Evolutionary conservation across 441 rosid genomes (phyloP).

Genomic region (Isatis lusitanica): DNA sequence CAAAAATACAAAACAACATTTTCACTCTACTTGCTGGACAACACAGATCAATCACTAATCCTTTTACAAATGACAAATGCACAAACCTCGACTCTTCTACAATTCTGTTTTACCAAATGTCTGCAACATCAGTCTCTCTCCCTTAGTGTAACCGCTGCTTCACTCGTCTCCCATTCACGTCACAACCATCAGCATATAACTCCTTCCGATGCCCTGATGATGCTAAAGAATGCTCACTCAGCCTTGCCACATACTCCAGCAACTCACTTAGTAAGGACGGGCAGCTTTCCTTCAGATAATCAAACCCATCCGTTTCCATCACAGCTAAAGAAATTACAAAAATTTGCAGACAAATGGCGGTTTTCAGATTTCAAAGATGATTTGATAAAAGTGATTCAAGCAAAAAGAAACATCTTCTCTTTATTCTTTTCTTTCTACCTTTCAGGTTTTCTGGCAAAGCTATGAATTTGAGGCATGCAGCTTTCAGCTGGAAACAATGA

Average conservation of each 20-base stretch:
- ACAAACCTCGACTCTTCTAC: constrained; percentile 34
- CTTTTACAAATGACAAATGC: constrained; percentile 36
- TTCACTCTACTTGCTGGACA: constrained; percentile 29
- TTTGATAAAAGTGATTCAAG: not conserved
- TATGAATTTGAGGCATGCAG: constrained; percentile 81
- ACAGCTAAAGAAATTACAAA: constrained; percentile 46
- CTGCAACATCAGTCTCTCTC: constrained; percentile 3
- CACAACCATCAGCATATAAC: constrained; percentile 71
- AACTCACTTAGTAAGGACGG: constrained; percentile 65
- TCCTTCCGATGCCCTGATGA: constrained; percentile 53
- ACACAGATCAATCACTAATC: constrained; percentile 32
- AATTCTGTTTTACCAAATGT: constrained; percentile 13
- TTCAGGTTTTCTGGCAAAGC: constrained; percentile 66
- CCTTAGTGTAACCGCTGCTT: constrained; percentile 73
- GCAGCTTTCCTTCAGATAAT: constrained; percentile 74
- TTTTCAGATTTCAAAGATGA: constrained; percentile 1
- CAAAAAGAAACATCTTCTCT: not conserved
- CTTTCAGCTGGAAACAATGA: constrained; percentile 77
- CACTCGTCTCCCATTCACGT: constrained; percentile 81
- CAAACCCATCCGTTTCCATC: constrained; percentile 71
- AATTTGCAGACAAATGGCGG: not conserved
- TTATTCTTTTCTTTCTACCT: constrained; percentile 37
- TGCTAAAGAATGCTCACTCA: constrained; percentile 57
- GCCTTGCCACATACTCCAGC: constrained; percentile 62
- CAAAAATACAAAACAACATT: not conserved